Conservation (phyloP, 2,329 filamentous ascomycete genomes). For the Kalaharituber pfeilii region DNA sequence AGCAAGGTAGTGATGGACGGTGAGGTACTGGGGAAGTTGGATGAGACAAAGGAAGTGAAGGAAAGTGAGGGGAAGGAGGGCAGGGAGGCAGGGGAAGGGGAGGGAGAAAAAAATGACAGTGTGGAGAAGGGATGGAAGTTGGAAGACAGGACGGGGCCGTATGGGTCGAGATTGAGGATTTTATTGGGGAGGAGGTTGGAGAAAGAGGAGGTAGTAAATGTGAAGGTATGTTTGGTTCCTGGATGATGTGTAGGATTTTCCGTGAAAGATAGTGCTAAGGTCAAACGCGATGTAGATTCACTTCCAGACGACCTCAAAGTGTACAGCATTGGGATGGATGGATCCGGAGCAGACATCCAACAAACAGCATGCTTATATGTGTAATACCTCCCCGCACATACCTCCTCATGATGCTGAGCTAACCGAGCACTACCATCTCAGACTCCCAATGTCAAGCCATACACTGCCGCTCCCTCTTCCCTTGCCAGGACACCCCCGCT, state of each 20-base stretch:
- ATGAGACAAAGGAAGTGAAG: constrained; percentile 1
- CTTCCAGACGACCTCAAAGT: constrained; percentile 67
- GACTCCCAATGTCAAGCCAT: constrained; percentile 86
- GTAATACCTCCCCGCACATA: constrained; percentile 22
- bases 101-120: no score
- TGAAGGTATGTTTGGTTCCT: constrained; percentile 34
- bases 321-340: constrained; percentile 90
- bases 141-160: constrained; percentile 49
- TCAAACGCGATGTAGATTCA: constrained; percentile 35
- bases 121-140: constrained; percentile 49
- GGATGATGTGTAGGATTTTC: not conserved
- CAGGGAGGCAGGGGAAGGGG: not conserved
- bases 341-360: constrained; percentile 85
- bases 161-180: constrained; percentile 33
- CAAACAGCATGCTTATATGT: constrained; percentile 93
- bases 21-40: constrained; percentile 21
- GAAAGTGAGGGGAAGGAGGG: not conserved
- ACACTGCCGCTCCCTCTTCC: constrained; percentile 81
- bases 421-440: constrained; percentile 30
- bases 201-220: constrained; percentile 32
- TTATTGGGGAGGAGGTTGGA: constrained; percentile 32
- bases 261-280: not conserved
- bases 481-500: constrained; percentile 93
- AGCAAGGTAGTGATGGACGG: constrained; percentile 53
- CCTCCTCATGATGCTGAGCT: not conserved